Evolutionary conservation across 2,329 filamentous ascomycete species (phyloP).

Genomic region (Alternaria hordeiaustralica): DNA sequence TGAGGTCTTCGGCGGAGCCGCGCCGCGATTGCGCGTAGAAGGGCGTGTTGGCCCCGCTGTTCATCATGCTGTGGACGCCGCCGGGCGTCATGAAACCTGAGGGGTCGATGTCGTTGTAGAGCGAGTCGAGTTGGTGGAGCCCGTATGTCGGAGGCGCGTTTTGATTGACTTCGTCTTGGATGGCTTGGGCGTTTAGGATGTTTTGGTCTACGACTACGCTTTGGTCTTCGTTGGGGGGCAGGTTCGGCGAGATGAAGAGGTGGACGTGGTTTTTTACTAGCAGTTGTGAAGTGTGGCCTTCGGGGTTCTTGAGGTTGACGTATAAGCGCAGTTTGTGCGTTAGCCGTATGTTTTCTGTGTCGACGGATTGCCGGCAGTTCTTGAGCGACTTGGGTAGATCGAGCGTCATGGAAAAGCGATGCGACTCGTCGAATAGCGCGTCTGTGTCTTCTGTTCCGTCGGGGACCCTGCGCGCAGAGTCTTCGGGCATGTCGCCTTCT

Average conservation of each 20-base stretch:
- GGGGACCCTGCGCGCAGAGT: constrained; percentile 39
- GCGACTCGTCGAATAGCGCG: constrained; percentile 61
- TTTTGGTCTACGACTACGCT: constrained; percentile 63
- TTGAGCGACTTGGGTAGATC: constrained; percentile 82
- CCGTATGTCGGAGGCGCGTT: constrained; percentile 92
- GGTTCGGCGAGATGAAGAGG: constrained; percentile 93
- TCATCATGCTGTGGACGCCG: constrained; percentile 62
- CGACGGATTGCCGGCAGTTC: constrained; percentile 86
- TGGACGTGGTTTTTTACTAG: constrained; percentile 89
- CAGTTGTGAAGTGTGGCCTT: constrained; percentile 92
- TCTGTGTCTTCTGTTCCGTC: constrained; percentile 42
- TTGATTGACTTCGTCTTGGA: constrained; percentile 63
- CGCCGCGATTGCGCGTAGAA: constrained; percentile 73
- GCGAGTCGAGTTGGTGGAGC: constrained; percentile 84
- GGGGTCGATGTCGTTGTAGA: constrained; percentile 86
- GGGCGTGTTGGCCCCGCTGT: constrained; percentile 72
- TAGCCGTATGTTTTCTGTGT: constrained; percentile 87
- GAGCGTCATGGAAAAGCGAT: constrained; percentile 64
- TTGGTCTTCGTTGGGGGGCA: constrained; percentile 87
- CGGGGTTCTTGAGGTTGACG: constrained; percentile 90
- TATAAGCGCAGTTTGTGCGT: constrained; percentile 92
- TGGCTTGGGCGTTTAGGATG: constrained; percentile 47
- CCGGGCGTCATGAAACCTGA: constrained; percentile 81
- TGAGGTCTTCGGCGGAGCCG: constrained; percentile 82
- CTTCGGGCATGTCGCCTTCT: constrained; percentile 46